These are phyloP conservation scores for Solanum etuberosum DNA, from an alignment of 257 asterid species.

Conservation along the genomic window DNA sequence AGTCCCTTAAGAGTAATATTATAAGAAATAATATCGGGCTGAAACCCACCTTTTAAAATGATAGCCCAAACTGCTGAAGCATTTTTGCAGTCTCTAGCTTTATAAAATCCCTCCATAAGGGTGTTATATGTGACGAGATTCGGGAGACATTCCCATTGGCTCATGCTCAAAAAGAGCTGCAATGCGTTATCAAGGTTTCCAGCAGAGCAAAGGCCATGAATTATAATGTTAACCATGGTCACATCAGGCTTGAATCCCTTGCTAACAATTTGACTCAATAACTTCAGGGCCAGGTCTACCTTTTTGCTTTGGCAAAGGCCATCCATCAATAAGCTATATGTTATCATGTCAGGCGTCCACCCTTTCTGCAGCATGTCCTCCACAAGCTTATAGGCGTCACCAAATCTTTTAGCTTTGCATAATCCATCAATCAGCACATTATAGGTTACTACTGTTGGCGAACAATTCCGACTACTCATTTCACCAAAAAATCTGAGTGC, in stretches of 20 bases:
- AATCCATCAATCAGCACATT: conserved; percentile 69
- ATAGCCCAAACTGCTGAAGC: conserved; percentile 79
- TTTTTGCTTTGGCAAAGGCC: conserved; percentile 66
- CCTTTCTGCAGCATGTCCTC: conserved; percentile 71
- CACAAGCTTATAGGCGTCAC: conserved; percentile 56
- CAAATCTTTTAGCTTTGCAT: conserved; percentile 55
- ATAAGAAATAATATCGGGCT: conserved; percentile 77
- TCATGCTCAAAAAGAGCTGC: conserved; percentile 60
- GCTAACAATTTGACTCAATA: conserved; percentile 46
- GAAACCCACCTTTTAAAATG: conserved; percentile 51
- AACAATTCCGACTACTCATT: conserved; percentile 39
- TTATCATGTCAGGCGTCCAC: conserved; percentile 51
- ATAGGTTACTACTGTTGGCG: conserved; percentile 61
- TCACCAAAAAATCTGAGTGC: conserved; percentile 42
- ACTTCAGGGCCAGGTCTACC: conserved; percentile 51
- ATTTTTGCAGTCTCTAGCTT: conserved; percentile 45
- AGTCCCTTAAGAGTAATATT: conserved; percentile 84
- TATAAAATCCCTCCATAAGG: conserved; percentile 88
- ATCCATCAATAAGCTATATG: conserved; percentile 63
- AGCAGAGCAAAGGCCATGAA: conserved; percentile 81
- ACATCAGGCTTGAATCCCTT: conserved; percentile 68
- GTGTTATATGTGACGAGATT: conserved; percentile 77
- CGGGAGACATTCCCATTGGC: conserved; percentile 39
- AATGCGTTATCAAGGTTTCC: conserved; percentile 47
- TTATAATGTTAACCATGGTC: conserved; percentile 80